Conservation (phyloP, 768 basidiomycete species). For the Leccinum barrowsii region DNA sequence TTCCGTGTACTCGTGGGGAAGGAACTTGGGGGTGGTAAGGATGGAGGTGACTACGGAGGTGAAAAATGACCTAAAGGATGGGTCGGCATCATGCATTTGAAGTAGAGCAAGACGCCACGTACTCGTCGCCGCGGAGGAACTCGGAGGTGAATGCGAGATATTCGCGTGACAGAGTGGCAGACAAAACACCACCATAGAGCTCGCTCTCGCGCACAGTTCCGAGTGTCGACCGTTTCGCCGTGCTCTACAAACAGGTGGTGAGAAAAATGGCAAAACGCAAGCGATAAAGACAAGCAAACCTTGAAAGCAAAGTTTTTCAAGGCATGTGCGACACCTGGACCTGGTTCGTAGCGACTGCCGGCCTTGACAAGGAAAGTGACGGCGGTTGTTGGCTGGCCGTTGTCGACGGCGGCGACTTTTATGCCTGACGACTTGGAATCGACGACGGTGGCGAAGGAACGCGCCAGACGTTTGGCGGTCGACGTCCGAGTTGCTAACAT, state of each 20-base stretch:
- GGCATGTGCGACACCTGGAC: conserved; percentile 87
- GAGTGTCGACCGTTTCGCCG: conserved; percentile 79
- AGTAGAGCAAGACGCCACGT: conserved; percentile 37
- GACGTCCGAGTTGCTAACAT: conserved; percentile 66
- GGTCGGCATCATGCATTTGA: background rate
- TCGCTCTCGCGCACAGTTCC: conserved; percentile 91
- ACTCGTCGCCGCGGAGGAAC: conserved; percentile 96
- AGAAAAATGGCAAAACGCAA: background rate
- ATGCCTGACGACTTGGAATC: conserved; percentile 63
- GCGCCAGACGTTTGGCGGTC: conserved; percentile 54
- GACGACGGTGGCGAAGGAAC: conserved; percentile 80
- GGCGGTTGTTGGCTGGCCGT: conserved; percentile 77
- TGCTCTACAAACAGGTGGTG: conserved; percentile 54
- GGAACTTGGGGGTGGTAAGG: conserved; percentile 78
- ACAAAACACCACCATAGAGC: conserved; percentile 88
- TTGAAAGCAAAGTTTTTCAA: conserved; percentile 99
- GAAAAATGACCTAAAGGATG: conserved; percentile 68
- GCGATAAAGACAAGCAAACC: conserved; percentile 46
- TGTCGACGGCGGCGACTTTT: conserved; percentile 83
- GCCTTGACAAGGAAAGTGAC: conserved; percentile 92
- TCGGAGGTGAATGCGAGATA: conserved; percentile 92
- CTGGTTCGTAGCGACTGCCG: conserved; percentile 83
- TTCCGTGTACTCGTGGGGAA: conserved; percentile 74
- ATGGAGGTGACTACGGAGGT: conserved; percentile 84
- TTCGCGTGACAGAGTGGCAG: conserved; percentile 80